Evolutionary conservation across 768 basidiomycete genomes (phyloP).

Genomic region (Scleroderma citrinum): DNA sequence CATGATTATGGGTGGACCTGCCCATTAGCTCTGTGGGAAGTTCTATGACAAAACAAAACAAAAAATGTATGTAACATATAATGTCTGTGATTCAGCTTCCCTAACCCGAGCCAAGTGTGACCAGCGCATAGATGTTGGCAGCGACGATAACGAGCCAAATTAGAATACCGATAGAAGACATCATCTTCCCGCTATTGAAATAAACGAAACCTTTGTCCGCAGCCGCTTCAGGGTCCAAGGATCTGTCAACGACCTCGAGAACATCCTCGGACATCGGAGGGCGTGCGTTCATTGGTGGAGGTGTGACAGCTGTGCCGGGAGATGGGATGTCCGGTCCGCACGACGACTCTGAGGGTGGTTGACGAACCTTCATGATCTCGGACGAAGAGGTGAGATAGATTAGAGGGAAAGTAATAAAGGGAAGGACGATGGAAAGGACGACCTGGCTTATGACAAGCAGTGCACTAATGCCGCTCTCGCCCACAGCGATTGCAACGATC

Average conservation of each 20-base stretch:
- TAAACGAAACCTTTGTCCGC: constrained; percentile 41
- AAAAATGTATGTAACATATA: too few species aligned
- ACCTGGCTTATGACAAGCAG: constrained; percentile 88
- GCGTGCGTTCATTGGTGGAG: background rate
- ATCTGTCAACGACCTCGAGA: background rate
- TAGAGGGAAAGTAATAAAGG: constrained; percentile 80
- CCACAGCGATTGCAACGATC: constrained; percentile 68
- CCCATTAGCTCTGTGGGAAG: too few species aligned
- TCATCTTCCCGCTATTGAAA: constrained; percentile 55
- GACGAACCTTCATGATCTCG: constrained; percentile 62
- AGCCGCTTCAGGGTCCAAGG: constrained; percentile 3
- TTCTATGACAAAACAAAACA: too few species aligned
- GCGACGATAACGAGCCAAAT: constrained; percentile 63
- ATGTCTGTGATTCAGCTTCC: background rate
- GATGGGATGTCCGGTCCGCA: background rate
- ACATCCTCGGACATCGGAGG: background rate
- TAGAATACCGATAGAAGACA: constrained; percentile 43
- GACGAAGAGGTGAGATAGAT: constrained; percentile 66
- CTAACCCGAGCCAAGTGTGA: constrained; percentile 45
- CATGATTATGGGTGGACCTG: too few species aligned
- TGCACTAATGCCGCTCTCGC: constrained; percentile 60
- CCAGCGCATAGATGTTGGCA: constrained; percentile 76
- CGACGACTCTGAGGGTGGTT: constrained; percentile 5
- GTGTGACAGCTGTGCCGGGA: background rate
- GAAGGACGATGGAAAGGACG: constrained; percentile 73